Evolutionary conservation across 768 basidiomycete species (phyloP), one percentile per base, ranked within the genome.

Genomic region (Mycena venus): DNA sequence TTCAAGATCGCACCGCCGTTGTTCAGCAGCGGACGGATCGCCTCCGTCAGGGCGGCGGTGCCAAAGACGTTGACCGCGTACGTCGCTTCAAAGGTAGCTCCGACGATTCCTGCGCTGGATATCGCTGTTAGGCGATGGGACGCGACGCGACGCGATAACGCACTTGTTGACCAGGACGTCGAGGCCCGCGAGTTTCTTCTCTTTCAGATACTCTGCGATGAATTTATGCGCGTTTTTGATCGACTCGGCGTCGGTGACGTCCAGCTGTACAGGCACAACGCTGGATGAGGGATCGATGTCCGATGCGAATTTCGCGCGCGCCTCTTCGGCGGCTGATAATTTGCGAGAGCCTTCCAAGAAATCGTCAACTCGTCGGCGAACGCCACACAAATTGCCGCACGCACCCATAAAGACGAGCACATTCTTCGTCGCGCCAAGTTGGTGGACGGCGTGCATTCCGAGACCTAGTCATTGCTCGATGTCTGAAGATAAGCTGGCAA

Each of bases 21-120:
- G 59, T 56, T 67, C 10, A 75, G 9, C 4, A 75, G 63, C 21
- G 74, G 64, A 14, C 59, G 74, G 17, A 75, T 31, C 4, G 74
- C 74, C 2, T 44, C 49, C 15, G 63, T 71, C 1, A 75, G 3
- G 14, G 60, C 60, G 23, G 29, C 34, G 11, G 70, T 68, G 27
- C 74, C 74, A 31, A 75, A 36, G 14, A 72, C 70, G 44, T 75
- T 71, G n/a, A 72, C 70, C 5, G 36, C 61, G 38, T 70, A 70
- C 21, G 44, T 58, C 5, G 36, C 38, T 23, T 44, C 23, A 40
- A 58, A 69, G 10, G 68, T 59, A 2, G 29, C 32, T 17, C 31
- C 38, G 3, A 14, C 59, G 40, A 60, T 34, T 34, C 3, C 72
- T 0, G 72, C 72, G 40, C 72, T 73, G 47, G 14, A 36, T 34